Base-by-base conservation (phyloP, 805 yeast species). In the Saturnispora ahearnii region DNA sequence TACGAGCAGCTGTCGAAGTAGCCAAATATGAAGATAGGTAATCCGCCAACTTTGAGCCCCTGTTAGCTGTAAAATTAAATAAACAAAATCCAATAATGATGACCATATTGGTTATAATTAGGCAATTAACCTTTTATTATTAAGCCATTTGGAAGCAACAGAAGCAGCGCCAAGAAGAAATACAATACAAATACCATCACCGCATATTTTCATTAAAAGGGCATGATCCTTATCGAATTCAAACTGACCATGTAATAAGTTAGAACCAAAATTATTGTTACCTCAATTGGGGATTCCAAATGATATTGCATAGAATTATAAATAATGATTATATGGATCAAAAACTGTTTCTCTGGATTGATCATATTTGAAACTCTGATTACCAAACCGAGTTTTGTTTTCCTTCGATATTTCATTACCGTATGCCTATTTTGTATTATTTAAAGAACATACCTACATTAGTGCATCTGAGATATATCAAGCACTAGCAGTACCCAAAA, bases 181-280 rank as follows among this genome's bases (percentile, higher is more conserved):
- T 61, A 49, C 60, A n/a, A 66, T 49, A 51, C 66, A 58, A 26
- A 64, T 54, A 3, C 61, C 68, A 44, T 66, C 65, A 34, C 58
- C 58, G 7, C 60, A 61, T 44, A 60, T 56, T 13, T 62, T 61
- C 56, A 59, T 55, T n/a, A 55, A 45, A 11, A 66, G 57, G 7
- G 67, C 52, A 9, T 54, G 29, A 26, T 59, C 46, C 2, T 63
- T 57, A 31, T 51, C 30, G 54, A 60, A 68, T 2, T 68, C 70
- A 53, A 61, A 67, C 8, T 64, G 64, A 45, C 51, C 56, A 12
- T 26, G 34, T 22, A 71, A 56, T 18, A 70, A 55, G 15, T 68
- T 60, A 51, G 70, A 73, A 18, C 73, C 73, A 53, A 77, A 72
- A 44, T 75, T 53, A 75, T 81, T 52, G 73, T 69, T 56, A 26